Conservation (phyloP, 2,329 filamentous ascomycete genomes). For the Cucurbitaria berberidis region DNA sequence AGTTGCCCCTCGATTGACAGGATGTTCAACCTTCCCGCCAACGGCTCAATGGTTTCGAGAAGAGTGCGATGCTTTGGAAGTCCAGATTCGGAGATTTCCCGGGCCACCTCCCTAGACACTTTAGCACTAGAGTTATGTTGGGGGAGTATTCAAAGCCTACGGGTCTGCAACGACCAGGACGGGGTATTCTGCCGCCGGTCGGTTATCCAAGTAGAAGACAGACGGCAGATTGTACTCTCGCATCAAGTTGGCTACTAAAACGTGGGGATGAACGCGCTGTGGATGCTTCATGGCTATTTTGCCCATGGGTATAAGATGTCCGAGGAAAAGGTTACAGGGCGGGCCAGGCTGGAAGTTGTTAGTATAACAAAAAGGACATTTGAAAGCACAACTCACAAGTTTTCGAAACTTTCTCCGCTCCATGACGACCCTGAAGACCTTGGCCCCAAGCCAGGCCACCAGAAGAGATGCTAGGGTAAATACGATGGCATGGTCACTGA, state of each 20-base stretch:
- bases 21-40: constrained; percentile 49
- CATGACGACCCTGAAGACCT: constrained; percentile 1
- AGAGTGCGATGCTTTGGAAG: constrained; percentile 44
- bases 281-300: constrained; percentile 44
- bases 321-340: constrained; percentile 45
- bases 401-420: constrained; percentile 14
- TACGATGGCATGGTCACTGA: constrained; percentile 13
- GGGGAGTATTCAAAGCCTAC: constrained; percentile 1
- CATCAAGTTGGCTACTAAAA: constrained; percentile 6
- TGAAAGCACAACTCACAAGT: constrained; percentile 8
- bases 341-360: constrained; percentile 39
- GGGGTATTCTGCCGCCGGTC: constrained; percentile 38
- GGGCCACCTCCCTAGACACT: constrained; percentile 29
- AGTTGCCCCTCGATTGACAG: constrained; percentile 45
- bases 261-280: constrained; percentile 44
- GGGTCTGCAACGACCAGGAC: constrained; percentile 44
- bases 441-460: constrained; percentile 9
- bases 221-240: constrained; percentile 45
- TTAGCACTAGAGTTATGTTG: neutral
- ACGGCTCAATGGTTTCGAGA: constrained; percentile 38
- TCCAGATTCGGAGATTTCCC: constrained; percentile 42
- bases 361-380: neutral
- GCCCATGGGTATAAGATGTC: constrained; percentile 44
- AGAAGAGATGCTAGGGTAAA: constrained; percentile 12
- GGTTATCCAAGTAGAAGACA: constrained; percentile 50